phyloP scores from a whole-genome alignment of 1,284 basidiomycete species.

The Sporisorium sorghi region DNA sequence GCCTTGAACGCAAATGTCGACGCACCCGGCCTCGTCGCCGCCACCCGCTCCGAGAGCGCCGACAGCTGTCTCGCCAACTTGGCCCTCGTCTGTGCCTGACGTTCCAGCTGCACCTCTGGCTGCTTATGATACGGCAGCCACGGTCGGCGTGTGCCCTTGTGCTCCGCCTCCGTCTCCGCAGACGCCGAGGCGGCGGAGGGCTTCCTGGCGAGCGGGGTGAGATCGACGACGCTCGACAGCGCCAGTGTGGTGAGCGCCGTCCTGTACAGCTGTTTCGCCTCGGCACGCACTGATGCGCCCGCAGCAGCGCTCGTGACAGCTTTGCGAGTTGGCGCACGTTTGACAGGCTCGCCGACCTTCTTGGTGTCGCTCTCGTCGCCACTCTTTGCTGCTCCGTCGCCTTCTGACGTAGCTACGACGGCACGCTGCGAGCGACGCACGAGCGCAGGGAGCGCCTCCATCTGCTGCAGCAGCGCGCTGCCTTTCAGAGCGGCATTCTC shows the following conservation, averaged over 20 bases:
- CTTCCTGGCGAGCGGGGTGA: conserved; percentile 27
- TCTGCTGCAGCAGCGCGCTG: conserved; percentile 83
- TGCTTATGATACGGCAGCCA: conserved; percentile 48
- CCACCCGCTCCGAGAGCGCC: conserved; percentile 19
- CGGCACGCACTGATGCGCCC: conserved; percentile 6
- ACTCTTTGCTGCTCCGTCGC: conserved; percentile 8
- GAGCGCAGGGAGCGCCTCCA: conserved; percentile 76
- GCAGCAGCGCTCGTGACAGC: neutral
- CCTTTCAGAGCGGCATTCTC: conserved; percentile 94
- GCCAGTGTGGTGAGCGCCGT: conserved; percentile 31
- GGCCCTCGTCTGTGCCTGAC: conserved; percentile 18
- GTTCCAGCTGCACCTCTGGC: conserved; percentile 31
- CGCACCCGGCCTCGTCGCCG: neutral
- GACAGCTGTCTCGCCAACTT: conserved; percentile 23
- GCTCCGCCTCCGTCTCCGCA: neutral
- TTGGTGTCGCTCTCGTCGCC: conserved; percentile 44
- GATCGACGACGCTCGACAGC: conserved; percentile 56
- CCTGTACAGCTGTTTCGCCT: conserved; percentile 24
- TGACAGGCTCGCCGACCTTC: conserved; percentile 34
- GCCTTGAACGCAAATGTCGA: neutral
- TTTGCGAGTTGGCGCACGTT: conserved; percentile 8
- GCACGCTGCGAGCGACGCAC: conserved; percentile 1
- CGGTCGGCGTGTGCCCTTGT: conserved; percentile 14
- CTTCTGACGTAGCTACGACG: neutral
- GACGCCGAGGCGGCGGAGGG: neutral